phyloP scores from a whole-genome alignment of 495 filamentous ascomycete species.

The Talaromyces stipitatus region DNA sequence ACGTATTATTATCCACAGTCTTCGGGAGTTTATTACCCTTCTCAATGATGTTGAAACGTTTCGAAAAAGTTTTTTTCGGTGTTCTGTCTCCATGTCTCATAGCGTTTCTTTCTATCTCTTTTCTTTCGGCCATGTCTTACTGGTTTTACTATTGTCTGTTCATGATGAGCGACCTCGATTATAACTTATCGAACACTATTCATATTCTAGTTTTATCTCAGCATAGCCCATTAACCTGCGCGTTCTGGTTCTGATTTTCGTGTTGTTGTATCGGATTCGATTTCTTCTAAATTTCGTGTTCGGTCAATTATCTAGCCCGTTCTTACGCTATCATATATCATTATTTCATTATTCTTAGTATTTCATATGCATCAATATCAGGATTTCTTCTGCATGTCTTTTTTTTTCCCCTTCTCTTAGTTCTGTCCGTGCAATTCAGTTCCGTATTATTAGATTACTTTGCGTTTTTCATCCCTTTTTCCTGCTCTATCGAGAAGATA shows the following conservation, averaged over 20 bases:
- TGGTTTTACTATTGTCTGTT: neutral
- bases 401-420: neutral
- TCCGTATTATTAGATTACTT: too few species aligned
- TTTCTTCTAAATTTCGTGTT: neutral
- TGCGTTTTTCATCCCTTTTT: too few species aligned
- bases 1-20: conserved; percentile 70
- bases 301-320: neutral
- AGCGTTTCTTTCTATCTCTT: neutral
- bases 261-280: neutral
- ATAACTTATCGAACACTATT: neutral
- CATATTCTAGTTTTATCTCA: neutral
- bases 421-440: too few species aligned
- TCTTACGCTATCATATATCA: neutral
- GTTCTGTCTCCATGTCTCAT: neutral
- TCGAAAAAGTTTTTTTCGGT: neutral
- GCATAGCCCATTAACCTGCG: neutral
- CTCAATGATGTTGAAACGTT: conserved; percentile 35
- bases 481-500: too few species aligned
- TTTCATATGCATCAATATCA: neutral
- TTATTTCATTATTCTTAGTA: neutral
- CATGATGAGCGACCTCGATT: neutral
- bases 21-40: conserved; percentile 55
- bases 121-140: neutral
- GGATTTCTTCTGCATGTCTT: neutral
- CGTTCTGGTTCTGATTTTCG: neutral